Evolutionary conservation across 1,284 basidiomycete genomes (phyloP).

Genomic region (Ceraceosorus guamensis): DNA sequence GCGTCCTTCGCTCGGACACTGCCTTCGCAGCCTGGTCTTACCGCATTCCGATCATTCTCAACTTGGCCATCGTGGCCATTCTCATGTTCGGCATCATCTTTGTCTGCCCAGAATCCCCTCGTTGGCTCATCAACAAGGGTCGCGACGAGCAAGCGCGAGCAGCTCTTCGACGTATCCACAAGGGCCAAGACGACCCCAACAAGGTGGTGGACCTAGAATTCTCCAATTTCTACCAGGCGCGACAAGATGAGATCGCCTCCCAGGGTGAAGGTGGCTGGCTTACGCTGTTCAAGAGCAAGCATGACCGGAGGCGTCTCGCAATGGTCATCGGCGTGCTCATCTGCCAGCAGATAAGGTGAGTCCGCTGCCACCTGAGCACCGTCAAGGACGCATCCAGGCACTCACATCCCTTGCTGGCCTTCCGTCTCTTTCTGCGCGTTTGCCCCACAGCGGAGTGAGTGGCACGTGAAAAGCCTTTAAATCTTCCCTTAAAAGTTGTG

Average conservation of each 20-base stretch:
- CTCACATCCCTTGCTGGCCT: constrained; percentile 28
- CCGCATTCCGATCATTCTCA: constrained; percentile 51
- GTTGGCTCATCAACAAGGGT: constrained; percentile 51
- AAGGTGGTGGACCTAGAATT: constrained; percentile 44
- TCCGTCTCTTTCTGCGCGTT: constrained; percentile 35
- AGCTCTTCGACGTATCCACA: constrained; percentile 50
- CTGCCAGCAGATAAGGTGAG: constrained; percentile 38
- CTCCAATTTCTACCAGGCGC: constrained; percentile 49
- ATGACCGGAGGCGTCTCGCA: constrained; percentile 49
- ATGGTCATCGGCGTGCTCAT: constrained; percentile 51
- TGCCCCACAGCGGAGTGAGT: constrained; percentile 51
- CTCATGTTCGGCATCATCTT: constrained; percentile 46
- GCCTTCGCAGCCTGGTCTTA: too few relatives aligned
- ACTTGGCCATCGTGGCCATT: constrained; percentile 50
- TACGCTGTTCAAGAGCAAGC: constrained; percentile 38
- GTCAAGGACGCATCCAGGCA: too few relatives aligned
- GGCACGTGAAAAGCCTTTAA: constrained; percentile 49
- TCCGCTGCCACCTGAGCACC: background rate
- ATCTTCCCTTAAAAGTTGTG: constrained; percentile 49
- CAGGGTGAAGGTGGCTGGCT: constrained; percentile 49
- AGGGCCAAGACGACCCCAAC: constrained; percentile 48
- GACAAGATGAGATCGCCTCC: constrained; percentile 48
- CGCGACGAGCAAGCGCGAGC: constrained; percentile 49
- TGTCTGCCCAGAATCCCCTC: constrained; percentile 48
- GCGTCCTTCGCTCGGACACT: constrained; percentile 1